phyloP scores from a whole-genome alignment of 2,329 filamentous ascomycete genomes.

The Fusarium siculi region DNA sequence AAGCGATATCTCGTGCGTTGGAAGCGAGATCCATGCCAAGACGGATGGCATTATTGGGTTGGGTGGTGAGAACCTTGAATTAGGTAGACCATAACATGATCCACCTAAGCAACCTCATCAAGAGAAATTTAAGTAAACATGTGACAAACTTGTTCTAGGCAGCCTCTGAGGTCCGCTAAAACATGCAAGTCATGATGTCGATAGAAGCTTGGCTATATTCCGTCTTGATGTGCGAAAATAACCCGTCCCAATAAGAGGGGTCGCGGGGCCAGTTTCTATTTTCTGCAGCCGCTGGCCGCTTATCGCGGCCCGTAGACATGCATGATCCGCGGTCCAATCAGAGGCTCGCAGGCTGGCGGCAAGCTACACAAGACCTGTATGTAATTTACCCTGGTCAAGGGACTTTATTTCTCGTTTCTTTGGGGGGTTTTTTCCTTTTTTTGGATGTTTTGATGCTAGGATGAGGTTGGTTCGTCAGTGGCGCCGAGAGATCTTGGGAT shows the following conservation, averaged over 20 bases:
- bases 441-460: slow-evolving; percentile 17
- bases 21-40: slow-evolving; percentile 21
- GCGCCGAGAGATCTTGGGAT: slow-evolving; percentile 31
- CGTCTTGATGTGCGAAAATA: slow-evolving; percentile 6
- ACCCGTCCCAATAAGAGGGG: slow-evolving; percentile 14
- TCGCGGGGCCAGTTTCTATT: slow-evolving; percentile 39
- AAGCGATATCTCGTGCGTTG: slow-evolving; percentile 13
- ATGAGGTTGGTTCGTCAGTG: slow-evolving; percentile 25
- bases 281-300: slow-evolving; percentile 44
- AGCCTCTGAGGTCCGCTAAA: slow-evolving; percentile 18
- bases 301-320: slow-evolving; percentile 34
- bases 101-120: slow-evolving; percentile 22
- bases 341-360: background rate
- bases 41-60: slow-evolving; percentile 4
- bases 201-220: slow-evolving; percentile 11
- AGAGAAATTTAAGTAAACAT: background rate
- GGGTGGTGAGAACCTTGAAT: slow-evolving; percentile 6
- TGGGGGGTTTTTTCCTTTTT: background rate
- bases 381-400: slow-evolving; percentile 14
- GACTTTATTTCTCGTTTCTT: slow-evolving; percentile 33
- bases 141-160: slow-evolving; percentile 5
- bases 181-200: slow-evolving; percentile 36
- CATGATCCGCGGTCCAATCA: slow-evolving; percentile 34
- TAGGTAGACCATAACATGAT: slow-evolving; percentile 24
- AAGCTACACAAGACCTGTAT: slow-evolving; percentile 6